Base-by-base conservation (phyloP, 495 filamentous ascomycete species). In the Terfezia claveryi region DNA sequence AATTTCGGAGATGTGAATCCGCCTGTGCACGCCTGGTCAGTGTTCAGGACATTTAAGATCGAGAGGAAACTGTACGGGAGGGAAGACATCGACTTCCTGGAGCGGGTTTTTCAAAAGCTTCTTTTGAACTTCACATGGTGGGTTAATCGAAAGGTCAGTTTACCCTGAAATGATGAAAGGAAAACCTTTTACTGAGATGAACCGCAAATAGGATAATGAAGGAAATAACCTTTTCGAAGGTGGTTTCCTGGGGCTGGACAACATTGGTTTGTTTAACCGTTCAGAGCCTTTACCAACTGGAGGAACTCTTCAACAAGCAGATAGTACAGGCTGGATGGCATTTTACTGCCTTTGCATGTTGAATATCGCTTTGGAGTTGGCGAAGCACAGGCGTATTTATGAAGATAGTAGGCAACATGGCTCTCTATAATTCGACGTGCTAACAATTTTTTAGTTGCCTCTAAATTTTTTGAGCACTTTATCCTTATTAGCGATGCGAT, bases 381-480 rank as follows among this genome's bases (percentile, higher is more conserved):
- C 89, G 23, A 96, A 94, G 70, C 87, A 94, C 66, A 79, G 89
- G 11, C 79, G 89, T n/a, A 93, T 81, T 49, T 96, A 96, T 65
- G 89, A 96, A 72, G 89, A 96, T 59, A 94, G 50, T 51, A 51
- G 27, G 70, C 71, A 14, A 57, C 63, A 67, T 16, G 23, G 7
- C 8, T 51, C 1, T 8, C 11, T 32, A 49, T 16, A 52, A 11
- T 23, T n/a, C 27, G 50, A 20, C 27, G 2, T 51, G n/a, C 50
- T 51, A 51, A 51, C 50, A 51, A 23, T 5, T 16, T 32, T 51
- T 12, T 32, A 51, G 50, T 96, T 70, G 89, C 89, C 1, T 89
- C 85, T 51, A 96, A 96, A 66, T 96, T 95, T 74, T 96, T 96
- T 63, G 89, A 96, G 68, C 89, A 96, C 65, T 96, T 96, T 68